Evolutionary conservation across 495 filamentous ascomycete species (phyloP).

Genomic region (Penicillium simplicissimum): DNA sequence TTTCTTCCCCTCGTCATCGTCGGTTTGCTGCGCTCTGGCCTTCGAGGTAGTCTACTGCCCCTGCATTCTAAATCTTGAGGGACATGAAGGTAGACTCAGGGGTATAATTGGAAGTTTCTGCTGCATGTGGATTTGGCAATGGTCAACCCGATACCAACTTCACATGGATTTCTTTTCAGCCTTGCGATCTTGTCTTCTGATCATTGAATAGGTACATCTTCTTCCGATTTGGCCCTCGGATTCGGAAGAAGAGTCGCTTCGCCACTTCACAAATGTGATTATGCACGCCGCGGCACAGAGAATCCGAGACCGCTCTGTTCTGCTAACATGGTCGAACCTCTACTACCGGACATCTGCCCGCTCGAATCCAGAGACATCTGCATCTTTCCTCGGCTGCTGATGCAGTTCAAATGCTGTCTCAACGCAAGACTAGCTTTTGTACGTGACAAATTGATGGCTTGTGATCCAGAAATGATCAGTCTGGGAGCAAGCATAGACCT

Average conservation of each 20-base stretch:
- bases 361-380: constrained; percentile 3
- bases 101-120: background rate
- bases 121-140: constrained; percentile 10
- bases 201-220: constrained; percentile 54
- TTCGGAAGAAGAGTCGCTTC: constrained; percentile 55
- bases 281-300: background rate
- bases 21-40: constrained; percentile 16
- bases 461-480: constrained; percentile 7
- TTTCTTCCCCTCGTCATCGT: background rate
- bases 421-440: background rate
- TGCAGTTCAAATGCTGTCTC: constrained; percentile 15
- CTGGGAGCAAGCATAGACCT: background rate
- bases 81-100: background rate
- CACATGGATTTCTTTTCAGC: background rate
- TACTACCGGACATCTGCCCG: background rate
- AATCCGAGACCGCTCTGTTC: background rate
- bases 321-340: background rate
- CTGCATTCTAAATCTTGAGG: constrained; percentile 18
- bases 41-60: constrained; percentile 8
- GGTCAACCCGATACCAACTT: background rate
- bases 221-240: constrained; percentile 59
- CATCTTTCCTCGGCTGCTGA: constrained; percentile 6
- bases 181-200: constrained; percentile 9
- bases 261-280: constrained; percentile 39
- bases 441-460: background rate